Evolutionary conservation across 1,139 yeast species (phyloP).

Genomic region (Geotrichum bryndzae): DNA sequence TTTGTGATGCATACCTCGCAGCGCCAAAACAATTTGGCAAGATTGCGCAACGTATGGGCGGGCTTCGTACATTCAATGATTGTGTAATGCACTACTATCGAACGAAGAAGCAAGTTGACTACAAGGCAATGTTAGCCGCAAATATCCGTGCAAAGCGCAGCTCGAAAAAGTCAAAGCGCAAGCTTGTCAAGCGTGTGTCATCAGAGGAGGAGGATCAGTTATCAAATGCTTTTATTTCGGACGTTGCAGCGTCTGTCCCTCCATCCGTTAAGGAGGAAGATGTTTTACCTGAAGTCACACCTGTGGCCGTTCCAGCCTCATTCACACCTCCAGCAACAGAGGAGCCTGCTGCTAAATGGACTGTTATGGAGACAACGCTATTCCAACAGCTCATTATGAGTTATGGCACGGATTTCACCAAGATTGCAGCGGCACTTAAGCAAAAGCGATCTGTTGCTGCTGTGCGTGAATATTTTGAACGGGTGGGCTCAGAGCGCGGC

Average conservation of each 20-base stretch:
- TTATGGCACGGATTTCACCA: constrained; percentile 76
- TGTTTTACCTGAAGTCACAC: neutral
- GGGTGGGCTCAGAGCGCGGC: constrained; percentile 60
- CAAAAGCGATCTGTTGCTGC: constrained; percentile 71
- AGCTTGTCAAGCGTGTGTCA: constrained; percentile 6
- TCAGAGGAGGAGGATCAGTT: neutral
- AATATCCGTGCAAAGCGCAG: constrained; percentile 36
- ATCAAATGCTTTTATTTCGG: neutral
- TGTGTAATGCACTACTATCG: constrained; percentile 90
- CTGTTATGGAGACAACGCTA: neutral
- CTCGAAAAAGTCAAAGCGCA: constrained; percentile 25
- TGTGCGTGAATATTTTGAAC: constrained; percentile 76
- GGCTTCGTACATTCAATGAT: constrained; percentile 70
- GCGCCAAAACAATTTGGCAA: constrained; percentile 90
- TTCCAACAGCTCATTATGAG: constrained; percentile 52
- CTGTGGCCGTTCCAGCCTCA: neutral
- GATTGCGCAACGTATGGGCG: constrained; percentile 77
- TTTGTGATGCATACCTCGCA: constrained; percentile 71
- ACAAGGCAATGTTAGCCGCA: constrained; percentile 65
- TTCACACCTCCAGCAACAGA: neutral
- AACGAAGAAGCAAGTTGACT: constrained; percentile 74
- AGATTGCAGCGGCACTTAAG: constrained; percentile 62
- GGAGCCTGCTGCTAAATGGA: neutral
- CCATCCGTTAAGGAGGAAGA: neutral
- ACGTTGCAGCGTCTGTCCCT: neutral